Evolutionary conservation across 2,329 filamentous ascomycete genomes (phyloP), one percentile per base, ranked within the genome.

Genomic region (Nemania bipapillata): DNA sequence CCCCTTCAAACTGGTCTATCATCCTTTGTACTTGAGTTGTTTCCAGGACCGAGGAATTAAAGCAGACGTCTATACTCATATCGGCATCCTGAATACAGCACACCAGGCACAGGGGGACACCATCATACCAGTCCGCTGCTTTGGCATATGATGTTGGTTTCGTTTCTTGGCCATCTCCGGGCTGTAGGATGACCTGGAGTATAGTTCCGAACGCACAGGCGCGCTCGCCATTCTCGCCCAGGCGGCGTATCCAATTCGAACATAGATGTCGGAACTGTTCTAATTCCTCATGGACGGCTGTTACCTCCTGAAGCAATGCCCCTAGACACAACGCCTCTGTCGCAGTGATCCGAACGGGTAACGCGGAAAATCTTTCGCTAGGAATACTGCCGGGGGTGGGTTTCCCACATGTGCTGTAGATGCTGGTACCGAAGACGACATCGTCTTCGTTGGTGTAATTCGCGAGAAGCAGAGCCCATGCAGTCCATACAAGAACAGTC

Each of bases 1-100:
- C 40, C n/a, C 62, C 47, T 17, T 70, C 65, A 11, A 72, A 50
- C 22, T 68, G 65, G 5, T 64, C 54, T 0, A 57, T 28, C 30
- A 70, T 63, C 53, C 53, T 56, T 26, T 56, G 32, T 40, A 56
- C 32, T 42, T 56, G 53, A n/a, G 32, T 56, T 26, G 53, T 40
- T 40, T 40, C 32, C n/a, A 56, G 32, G 24, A 40, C 32, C 20
- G 32, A 40, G 32, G 32, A 40, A 40, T 56, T 35, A 40, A 40
- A 56, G 32, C 32, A 40, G 28, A 40, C 53, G 32, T 40, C 53
- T 40, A 56, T 40, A 42, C 22, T n/a, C 53, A 56, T 40, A 40
- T 26, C 53, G 32, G 32, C 32, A 40, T 40, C 32, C 53, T 40
- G n/a, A 40, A 56, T 40, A 54, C 50, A 35, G 50, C 50, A 54